Evolutionary conservation across 208 protist genomes (phyloP), one percentile per base, ranked within the genome.

Genomic region (Trypanosoma cruzi): DNA sequence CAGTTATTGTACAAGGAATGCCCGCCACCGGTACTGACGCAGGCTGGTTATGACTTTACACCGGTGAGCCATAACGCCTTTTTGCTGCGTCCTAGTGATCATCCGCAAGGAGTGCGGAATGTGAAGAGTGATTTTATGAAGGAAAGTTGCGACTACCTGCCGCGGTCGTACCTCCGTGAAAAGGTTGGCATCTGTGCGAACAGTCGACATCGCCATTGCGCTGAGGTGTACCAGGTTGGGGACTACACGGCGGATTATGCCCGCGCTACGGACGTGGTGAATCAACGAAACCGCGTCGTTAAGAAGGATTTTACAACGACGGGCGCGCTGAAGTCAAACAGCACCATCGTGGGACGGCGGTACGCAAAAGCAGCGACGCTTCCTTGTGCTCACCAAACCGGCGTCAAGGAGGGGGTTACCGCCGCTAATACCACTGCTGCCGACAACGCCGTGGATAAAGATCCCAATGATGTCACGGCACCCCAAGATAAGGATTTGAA

Each of bases 221-320:
- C 83, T 13, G 87, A 95, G 74, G 90, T 95, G 42, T 91, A 86
- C 67, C 86, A 95, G 74, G 79, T 93, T 7, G 90, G 90, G 48
- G 90, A 95, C 80, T 89, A 93, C 84, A 95, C 90, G 8, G 67
- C 91, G 71, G 90, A 95, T 76, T 75, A 92, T 13, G 85, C 84
- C 2, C 64, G 65, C 6, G 73, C 80, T 46, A 79, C 79, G 7
- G 73, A 84, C n/a, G 65, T 62, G 14, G 64, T 92, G 40, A 71
- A 95, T 65, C 83, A 93, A 52, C 79, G 87, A 55, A 95, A 95
- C 68, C 77, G 79, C n/a, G 48, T 77, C 40, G 75, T 73, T 16
- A 64, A 59, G 29, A 83, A 88, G 70, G 64, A 91, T 37, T 84
- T 82, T 63, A 92, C 86, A 1, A 64, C 68, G 1, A 82, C 80